These are phyloP conservation scores for Chrysanthemum makinoi DNA, from an alignment of 129 eudicot genomes.

Conservation along the genomic window DNA sequence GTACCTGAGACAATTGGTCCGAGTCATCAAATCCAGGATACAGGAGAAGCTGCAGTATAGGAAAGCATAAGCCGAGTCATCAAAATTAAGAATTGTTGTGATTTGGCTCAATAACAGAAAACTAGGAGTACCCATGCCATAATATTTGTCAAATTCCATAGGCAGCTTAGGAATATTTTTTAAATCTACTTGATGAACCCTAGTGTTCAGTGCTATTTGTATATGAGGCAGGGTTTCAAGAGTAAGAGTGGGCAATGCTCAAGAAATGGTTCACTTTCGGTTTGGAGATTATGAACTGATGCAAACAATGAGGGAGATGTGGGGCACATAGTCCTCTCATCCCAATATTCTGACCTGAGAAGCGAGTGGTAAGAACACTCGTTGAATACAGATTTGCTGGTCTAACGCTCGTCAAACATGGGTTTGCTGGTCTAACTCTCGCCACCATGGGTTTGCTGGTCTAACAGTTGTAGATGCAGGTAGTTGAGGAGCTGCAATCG, in stretches of 20 bases:
- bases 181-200: slow-evolving; percentile 11
- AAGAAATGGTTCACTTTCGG: slow-evolving; percentile 1
- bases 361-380: slow-evolving; percentile 1
- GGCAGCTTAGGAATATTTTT: neutral
- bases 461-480: slow-evolving; percentile 19
- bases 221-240: slow-evolving; percentile 12
- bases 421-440: neutral
- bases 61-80: too few species aligned
- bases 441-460: neutral
- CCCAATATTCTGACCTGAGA: neutral
- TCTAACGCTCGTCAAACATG: neutral
- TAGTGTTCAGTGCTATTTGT: neutral
- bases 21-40: too few species aligned
- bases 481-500: neutral
- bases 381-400: neutral
- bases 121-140: slow-evolving; percentile 7
- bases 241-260: slow-evolving; percentile 3
- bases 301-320: slow-evolving; percentile 26
- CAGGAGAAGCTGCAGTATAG: too few species aligned
- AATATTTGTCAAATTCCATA: slow-evolving; percentile 7
- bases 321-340: slow-evolving; percentile 41
- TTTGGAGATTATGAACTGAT: slow-evolving; percentile 14
- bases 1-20: too few species aligned
- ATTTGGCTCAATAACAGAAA: slow-evolving; percentile 8
- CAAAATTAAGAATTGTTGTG: slow-evolving; percentile 17